These are phyloP conservation scores for Arthroderma uncinatum DNA, from an alignment of 2,329 filamentous ascomycete species.

Conservation along the genomic window DNA sequence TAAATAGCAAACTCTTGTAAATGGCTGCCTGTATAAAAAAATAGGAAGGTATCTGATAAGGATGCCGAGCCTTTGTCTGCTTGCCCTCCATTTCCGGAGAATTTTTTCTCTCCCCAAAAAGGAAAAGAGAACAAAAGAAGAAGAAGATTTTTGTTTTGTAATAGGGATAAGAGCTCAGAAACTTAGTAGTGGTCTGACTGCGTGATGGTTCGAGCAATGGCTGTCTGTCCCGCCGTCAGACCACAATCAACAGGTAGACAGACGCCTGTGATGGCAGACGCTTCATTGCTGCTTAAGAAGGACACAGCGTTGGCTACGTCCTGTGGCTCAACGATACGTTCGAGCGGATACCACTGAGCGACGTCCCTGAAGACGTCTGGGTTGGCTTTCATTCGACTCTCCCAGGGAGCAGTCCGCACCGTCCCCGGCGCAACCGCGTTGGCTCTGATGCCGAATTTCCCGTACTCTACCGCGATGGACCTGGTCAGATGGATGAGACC, in stretches of 20 bases:
- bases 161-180: background rate
- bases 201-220: constrained; percentile 16
- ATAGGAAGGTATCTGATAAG: no score
- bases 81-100: no score
- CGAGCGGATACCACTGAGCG: constrained; percentile 19
- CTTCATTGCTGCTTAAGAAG: constrained; percentile 18
- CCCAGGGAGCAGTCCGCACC: constrained; percentile 16
- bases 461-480: constrained; percentile 25
- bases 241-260: constrained; percentile 19
- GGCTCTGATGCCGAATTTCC: constrained; percentile 30
- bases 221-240: constrained; percentile 18
- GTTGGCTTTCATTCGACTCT: constrained; percentile 12
- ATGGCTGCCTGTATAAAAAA: no score
- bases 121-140: no score
- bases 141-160: no score
- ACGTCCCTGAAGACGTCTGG: constrained; percentile 15
- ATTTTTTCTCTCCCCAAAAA: background rate
- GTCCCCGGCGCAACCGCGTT: constrained; percentile 28
- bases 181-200: constrained; percentile 13
- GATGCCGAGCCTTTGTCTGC: no score
- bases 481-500: constrained; percentile 33
- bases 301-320: constrained; percentile 21
- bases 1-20: background rate
- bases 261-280: constrained; percentile 18
- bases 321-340: constrained; percentile 16